These are phyloP conservation scores for Bigelowiella natans DNA, from an alignment of 78 protist species.

Conservation along the genomic window DNA sequence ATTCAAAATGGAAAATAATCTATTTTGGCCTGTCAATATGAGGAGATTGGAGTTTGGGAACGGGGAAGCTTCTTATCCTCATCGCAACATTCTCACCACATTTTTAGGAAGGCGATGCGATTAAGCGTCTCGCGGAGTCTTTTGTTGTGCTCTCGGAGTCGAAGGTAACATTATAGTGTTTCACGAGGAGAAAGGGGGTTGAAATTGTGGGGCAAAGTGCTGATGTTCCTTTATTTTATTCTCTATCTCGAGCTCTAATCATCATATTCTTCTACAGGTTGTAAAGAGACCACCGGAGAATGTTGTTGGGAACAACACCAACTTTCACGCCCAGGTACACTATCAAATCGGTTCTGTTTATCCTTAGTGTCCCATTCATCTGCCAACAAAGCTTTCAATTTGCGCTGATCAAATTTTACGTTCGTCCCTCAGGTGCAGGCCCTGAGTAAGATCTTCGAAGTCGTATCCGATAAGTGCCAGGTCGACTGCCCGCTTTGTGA, in stretches of 20 bases:
- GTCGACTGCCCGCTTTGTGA: not conserved
- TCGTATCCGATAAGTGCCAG: not conserved
- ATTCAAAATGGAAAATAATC: not conserved
- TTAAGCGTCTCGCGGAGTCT: not conserved
- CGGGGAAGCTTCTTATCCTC: no score
- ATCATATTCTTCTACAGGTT: not conserved
- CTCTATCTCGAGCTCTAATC: no score
- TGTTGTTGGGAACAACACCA: not conserved
- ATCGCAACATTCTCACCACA: no score
- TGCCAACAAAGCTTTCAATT: not conserved
- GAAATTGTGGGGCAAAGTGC: no score
- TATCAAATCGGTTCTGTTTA: no score
- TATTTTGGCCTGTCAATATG: no score
- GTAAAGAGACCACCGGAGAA: no score
- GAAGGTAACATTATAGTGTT: not conserved
- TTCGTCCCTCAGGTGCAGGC: not conserved
- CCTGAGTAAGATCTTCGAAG: not conserved
- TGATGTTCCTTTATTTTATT: no score
- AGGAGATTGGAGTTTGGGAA: no score
- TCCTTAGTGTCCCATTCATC: no score
- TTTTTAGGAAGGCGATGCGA: not conserved
- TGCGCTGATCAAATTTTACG: not conserved
- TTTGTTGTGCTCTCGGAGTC: not conserved
- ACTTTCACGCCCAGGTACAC: not conserved
- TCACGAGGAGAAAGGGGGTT: not conserved